Conservation (phyloP, 768 basidiomycete genomes). For the Candolleomyces eurysporus region DNA sequence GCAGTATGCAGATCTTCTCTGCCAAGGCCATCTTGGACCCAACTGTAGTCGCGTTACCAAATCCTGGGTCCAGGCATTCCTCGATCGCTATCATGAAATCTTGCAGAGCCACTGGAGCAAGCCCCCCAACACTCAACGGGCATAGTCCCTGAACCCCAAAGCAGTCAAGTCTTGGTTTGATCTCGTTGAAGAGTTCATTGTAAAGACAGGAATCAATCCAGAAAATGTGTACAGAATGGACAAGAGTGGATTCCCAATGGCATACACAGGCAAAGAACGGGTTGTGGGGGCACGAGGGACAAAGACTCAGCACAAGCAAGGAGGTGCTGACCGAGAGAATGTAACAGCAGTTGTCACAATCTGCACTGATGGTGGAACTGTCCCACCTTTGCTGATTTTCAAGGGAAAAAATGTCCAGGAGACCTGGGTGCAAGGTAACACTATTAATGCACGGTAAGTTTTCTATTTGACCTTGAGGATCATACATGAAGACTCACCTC, state of each 20-base stretch:
- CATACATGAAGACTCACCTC: not conserved
- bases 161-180: constrained; percentile 31
- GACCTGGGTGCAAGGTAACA: constrained; percentile 22
- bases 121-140: constrained; percentile 29
- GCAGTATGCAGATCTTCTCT: not conserved
- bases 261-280: constrained; percentile 17
- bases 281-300: constrained; percentile 23
- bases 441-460: constrained; percentile 20
- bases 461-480: not conserved
- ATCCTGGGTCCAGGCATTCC: constrained; percentile 18
- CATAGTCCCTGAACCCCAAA: constrained; percentile 25
- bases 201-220: constrained; percentile 18
- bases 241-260: constrained; percentile 27
- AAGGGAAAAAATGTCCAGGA: constrained; percentile 24
- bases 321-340: constrained; percentile 20
- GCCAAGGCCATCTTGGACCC: not conserved
- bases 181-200: constrained; percentile 23
- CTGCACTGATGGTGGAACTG: constrained; percentile 21
- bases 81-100: constrained; percentile 21
- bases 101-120: constrained; percentile 30
- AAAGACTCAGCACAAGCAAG: constrained; percentile 30
- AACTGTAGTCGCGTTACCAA: not conserved
- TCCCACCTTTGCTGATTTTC: constrained; percentile 23
- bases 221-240: constrained; percentile 32
- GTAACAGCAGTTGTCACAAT: constrained; percentile 20